A percentile compares a stretch with the other conserved stretches of the same genome.
These are phyloP conservation scores for Lactifluus volemus DNA, from an alignment of 768 basidiomycete genomes.

Conservation along the genomic window DNA sequence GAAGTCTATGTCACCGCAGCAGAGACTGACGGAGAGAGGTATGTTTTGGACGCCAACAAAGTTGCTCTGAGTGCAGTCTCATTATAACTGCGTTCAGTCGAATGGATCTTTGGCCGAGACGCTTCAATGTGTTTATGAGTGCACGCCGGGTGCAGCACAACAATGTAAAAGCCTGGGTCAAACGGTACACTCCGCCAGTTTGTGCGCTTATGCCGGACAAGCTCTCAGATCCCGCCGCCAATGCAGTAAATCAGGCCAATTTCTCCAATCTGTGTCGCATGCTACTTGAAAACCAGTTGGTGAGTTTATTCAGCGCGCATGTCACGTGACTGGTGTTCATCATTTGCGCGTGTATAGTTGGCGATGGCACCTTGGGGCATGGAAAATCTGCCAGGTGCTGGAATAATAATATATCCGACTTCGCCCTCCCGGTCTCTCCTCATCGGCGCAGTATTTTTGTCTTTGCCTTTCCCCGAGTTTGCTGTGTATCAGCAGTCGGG, in stretches of 20 bases:
- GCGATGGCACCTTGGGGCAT: constrained; percentile 15
- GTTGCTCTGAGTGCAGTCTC: not conserved
- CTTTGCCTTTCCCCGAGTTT: constrained; percentile 45
- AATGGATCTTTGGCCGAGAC: constrained; percentile 46
- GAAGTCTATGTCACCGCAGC: constrained; percentile 53
- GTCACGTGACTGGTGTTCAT: not conserved
- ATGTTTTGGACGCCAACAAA: constrained; percentile 25
- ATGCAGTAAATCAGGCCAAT: constrained; percentile 42
- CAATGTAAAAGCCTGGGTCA: constrained; percentile 46
- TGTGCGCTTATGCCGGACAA: constrained; percentile 60
- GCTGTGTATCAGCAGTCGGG: constrained; percentile 10
- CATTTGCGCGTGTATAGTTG: not conserved
- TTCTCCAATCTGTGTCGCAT: constrained; percentile 48
- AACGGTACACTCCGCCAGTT: constrained; percentile 35
- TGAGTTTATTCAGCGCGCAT: constrained; percentile 30
- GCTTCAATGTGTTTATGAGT: no score
- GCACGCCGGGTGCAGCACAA: constrained; percentile 27
- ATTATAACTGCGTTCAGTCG: constrained; percentile 28
- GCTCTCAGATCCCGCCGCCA: constrained; percentile 39
- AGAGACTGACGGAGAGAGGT: constrained; percentile 68
- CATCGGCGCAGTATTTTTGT: constrained; percentile 16
- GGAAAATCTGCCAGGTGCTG: constrained; percentile 14
- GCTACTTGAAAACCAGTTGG: constrained; percentile 44
- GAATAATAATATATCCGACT: constrained; percentile 19
- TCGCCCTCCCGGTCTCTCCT: constrained; percentile 11